Evolutionary conservation across 2,329 filamentous ascomycete species (phyloP).

Genomic region (Alternaria metachromatica): DNA sequence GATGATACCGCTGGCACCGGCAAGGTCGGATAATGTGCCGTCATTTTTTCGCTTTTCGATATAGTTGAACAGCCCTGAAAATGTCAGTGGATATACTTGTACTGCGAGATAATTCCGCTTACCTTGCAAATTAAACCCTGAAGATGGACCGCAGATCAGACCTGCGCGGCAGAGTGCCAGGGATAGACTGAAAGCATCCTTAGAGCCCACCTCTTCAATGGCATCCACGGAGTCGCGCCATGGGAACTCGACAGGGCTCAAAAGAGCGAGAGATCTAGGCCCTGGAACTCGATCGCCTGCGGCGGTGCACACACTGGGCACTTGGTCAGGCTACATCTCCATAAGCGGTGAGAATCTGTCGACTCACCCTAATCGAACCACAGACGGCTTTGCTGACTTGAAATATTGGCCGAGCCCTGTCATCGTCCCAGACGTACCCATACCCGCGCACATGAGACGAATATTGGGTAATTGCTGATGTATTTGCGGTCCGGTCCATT

Average conservation of each 20-base stretch:
- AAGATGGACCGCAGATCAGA: slow-evolving; percentile 66
- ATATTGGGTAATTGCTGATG: slow-evolving; percentile 63
- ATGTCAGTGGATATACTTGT: neutral
- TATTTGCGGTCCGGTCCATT: slow-evolving; percentile 67
- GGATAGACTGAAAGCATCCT: slow-evolving; percentile 61
- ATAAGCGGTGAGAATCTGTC: rapidly evolving
- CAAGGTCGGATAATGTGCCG: slow-evolving; percentile 17
- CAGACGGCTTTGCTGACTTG: slow-evolving; percentile 26
- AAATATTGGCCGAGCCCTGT: slow-evolving; percentile 33
- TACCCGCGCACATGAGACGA: slow-evolving; percentile 62
- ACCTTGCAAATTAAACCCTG: slow-evolving; percentile 63
- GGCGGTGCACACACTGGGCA: slow-evolving; percentile 61
- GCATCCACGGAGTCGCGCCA: slow-evolving; percentile 64
- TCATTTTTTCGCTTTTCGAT: slow-evolving; percentile 17
- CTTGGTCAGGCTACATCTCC: neutral
- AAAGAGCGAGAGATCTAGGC: slow-evolving; percentile 60
- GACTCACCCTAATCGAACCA: slow-evolving; percentile 24
- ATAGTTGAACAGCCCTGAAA: slow-evolving; percentile 24
- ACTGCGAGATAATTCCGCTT: slow-evolving; percentile 30
- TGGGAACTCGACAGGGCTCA: slow-evolving; percentile 62
- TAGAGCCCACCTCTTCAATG: slow-evolving; percentile 64
- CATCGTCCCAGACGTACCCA: slow-evolving; percentile 61
- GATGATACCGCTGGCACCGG: slow-evolving; percentile 13
- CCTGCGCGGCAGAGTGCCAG: slow-evolving; percentile 64
- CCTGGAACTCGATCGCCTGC: slow-evolving; percentile 65